phyloP scores from a whole-genome alignment of 805 yeast species.

The Lachancea kluyveri region DNA sequence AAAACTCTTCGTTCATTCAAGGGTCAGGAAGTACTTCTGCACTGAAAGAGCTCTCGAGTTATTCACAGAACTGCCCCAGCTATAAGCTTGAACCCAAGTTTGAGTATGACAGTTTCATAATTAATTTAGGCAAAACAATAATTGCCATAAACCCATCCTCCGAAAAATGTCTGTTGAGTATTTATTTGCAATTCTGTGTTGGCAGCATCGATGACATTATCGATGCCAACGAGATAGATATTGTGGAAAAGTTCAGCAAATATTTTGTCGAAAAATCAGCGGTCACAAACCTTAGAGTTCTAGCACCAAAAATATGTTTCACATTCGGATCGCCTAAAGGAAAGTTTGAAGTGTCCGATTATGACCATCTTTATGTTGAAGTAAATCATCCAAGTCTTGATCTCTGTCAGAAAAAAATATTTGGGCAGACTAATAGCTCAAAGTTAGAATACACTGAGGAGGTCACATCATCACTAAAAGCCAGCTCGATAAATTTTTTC shows the following conservation, averaged over 20 bases:
- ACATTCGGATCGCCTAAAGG: too few relatives aligned
- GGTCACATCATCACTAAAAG: too few relatives aligned
- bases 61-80: too few relatives aligned
- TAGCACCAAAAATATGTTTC: too few relatives aligned
- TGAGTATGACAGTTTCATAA: slow-evolving; percentile 48
- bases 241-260: slow-evolving; percentile 39
- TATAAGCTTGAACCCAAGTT: slow-evolving; percentile 19
- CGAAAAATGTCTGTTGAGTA: slow-evolving; percentile 8
- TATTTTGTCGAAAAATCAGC: slow-evolving; percentile 30
- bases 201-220: slow-evolving; percentile 43
- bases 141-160: slow-evolving; percentile 3
- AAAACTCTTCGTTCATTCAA: too few relatives aligned
- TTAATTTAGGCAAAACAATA: slow-evolving; percentile 40
- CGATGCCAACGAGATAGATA: slow-evolving; percentile 60
- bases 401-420: not conserved
- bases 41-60: too few relatives aligned
- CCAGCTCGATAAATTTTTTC: not conserved
- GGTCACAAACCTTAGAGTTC: slow-evolving; percentile 39
- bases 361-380: too few relatives aligned
- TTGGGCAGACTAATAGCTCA: not conserved
- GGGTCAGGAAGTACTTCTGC: too few relatives aligned
- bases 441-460: too few relatives aligned
- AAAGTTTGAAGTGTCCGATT: too few relatives aligned
- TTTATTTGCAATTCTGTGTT: slow-evolving; percentile 32
- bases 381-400: not conserved